phyloP scores from a whole-genome alignment of 2,329 filamentous ascomycete species.

The Colletotrichum incanum region DNA sequence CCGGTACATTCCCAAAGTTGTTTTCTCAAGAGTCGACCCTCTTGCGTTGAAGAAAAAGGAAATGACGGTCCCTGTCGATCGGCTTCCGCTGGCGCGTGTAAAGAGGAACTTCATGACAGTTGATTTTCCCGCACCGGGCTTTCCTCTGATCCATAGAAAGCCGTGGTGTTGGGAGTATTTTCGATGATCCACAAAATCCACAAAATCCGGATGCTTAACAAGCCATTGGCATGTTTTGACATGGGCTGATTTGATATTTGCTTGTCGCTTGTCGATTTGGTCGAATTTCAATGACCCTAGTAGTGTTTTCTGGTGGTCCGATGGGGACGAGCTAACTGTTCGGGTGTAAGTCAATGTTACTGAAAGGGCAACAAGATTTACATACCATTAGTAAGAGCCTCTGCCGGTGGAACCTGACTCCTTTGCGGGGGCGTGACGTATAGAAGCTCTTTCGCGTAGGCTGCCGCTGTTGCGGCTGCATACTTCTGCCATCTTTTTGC shows the following conservation, averaged over 20 bases:
- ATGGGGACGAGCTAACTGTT: too few relatives aligned
- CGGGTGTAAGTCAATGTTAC: too few relatives aligned
- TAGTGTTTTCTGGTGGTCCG: neutral
- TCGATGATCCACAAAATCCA: conserved; percentile 34
- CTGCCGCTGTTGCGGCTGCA: conserved; percentile 52
- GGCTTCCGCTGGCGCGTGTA: neutral
- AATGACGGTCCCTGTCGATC: neutral
- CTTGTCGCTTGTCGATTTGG: conserved; percentile 38
- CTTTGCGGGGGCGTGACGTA: neutral
- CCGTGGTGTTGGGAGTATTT: neutral
- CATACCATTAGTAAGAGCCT: too few relatives aligned
- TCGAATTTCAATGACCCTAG: conserved; percentile 42
- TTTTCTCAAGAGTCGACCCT: conserved; percentile 57
- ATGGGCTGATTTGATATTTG: conserved; percentile 35
- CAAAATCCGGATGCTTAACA: conserved; percentile 27
- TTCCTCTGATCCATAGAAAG: conserved; percentile 25
- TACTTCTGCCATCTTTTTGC: conserved; percentile 55
- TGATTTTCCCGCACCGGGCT: conserved; percentile 17
- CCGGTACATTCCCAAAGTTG: conserved; percentile 64
- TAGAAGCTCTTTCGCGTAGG: conserved; percentile 44
- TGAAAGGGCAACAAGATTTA: too few relatives aligned
- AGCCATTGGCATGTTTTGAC: conserved; percentile 46
- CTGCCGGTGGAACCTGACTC: too few relatives aligned
- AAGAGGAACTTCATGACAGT: conserved; percentile 27
- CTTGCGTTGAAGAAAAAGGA: conserved; percentile 43